Evolutionary conservation across 805 yeast genomes (phyloP), one percentile per base, ranked within the genome.

Genomic region (Diddensiella santjacobensis): DNA sequence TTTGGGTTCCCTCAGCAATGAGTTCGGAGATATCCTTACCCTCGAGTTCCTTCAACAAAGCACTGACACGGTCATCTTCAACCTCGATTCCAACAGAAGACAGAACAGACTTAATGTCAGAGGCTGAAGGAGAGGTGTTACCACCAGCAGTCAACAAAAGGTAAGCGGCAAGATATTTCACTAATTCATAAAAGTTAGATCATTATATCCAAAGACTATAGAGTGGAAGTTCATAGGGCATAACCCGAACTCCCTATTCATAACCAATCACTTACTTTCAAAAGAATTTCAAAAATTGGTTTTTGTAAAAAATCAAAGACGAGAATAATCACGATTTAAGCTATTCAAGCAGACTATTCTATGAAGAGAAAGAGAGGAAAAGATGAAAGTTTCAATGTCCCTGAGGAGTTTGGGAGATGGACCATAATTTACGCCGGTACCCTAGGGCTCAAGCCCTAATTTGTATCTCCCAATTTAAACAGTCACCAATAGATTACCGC

Each of bases 111-210:
- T 87, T 77, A 80, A 93, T 80, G 74, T 88, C 91, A 69, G 85
- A 82, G 65, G 96, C 95, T 64, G 96, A 78, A 77, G 99, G 98
- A 67, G 93, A 70, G 71, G 89, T 73, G 80, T 82, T 83, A 73
- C 98, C 99, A 76, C 96, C 96, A 74, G 93, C 89, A 79, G 84
- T 89, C 77, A 93, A 83, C 78, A 91, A 85, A 77, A 93, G 85
- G 82, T 93, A 93, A 76, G 99, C 98, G 78, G 99, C 99, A 79
- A 93, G 85, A 84, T 91, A 91, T 87, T 89, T 93, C 97, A 89
- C 79, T 71, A 45, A n/a, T n/a, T 42, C 35, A 38, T 23, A 44
- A 31, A 20, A 45, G 56, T 65, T 63, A n/a, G 66, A 63, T 4
- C 33, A 4, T 30, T 18, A 18, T 17, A 42, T 13, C 15, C n/a